These are phyloP conservation scores for Aureobasidium sp. DNA, from an alignment of 2,329 filamentous ascomycete species.

Conservation along the genomic window DNA sequence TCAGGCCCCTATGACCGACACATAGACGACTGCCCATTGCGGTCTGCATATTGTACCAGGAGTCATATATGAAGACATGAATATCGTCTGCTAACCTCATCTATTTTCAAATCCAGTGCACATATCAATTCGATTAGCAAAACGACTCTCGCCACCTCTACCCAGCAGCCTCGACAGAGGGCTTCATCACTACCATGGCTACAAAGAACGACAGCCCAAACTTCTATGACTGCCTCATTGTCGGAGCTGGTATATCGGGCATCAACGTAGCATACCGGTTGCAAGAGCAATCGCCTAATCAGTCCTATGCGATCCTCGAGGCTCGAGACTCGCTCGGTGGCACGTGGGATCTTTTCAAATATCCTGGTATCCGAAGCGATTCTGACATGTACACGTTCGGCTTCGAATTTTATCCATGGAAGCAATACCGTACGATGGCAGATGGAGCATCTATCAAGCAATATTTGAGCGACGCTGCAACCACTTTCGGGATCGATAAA, in stretches of 20 bases:
- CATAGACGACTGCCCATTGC: neutral
- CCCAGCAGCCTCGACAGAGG: neutral
- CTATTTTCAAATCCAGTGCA: neutral
- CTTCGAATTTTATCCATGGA: constrained; percentile 66
- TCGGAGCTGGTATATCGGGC: constrained; percentile 69
- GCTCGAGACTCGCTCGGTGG: constrained; percentile 60
- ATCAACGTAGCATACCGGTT: constrained; percentile 65
- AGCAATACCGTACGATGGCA: constrained; percentile 40
- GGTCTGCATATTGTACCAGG: neutral
- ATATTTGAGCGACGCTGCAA: constrained; percentile 39
- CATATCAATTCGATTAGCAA: neutral
- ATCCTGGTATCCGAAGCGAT: constrained; percentile 53
- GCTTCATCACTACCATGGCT: neutral
- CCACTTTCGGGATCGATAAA: constrained; percentile 40
- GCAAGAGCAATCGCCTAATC: constrained; percentile 41
- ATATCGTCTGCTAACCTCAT: neutral
- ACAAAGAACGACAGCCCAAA: neutral
- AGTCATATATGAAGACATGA: neutral
- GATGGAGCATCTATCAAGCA: constrained; percentile 38
- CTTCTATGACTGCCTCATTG: constrained; percentile 47
- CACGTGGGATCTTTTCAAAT: constrained; percentile 73
- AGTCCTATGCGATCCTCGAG: constrained; percentile 62
- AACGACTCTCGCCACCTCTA: neutral
- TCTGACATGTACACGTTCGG: constrained; percentile 46
- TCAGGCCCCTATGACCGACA: neutral